Conservation (phyloP, 208 protist species). For the Crithidia sp. region DNA sequence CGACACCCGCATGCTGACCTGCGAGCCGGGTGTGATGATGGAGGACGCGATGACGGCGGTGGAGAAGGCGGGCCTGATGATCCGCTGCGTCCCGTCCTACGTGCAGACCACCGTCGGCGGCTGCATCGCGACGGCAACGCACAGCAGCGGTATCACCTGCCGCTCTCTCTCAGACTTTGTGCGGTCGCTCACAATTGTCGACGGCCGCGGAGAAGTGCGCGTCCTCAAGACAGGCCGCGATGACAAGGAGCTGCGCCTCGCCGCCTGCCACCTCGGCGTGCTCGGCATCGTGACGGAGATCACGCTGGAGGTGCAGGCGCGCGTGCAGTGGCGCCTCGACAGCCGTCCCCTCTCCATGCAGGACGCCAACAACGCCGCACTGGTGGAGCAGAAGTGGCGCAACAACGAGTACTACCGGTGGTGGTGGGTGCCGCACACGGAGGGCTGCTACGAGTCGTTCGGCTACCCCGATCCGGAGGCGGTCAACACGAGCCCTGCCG, state of each 20-base stretch:
- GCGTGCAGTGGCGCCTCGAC: constrained; percentile 48
- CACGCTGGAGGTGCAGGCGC: constrained; percentile 55
- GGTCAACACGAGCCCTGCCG: neutral
- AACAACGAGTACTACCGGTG: constrained; percentile 70
- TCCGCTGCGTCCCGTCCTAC: constrained; percentile 72
- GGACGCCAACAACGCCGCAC: constrained; percentile 36
- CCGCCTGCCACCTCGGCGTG: constrained; percentile 68
- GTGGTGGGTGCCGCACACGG: constrained; percentile 84
- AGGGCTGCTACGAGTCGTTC: constrained; percentile 75
- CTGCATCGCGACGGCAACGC: constrained; percentile 65
- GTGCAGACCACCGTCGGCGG: constrained; percentile 66
- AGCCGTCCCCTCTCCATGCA: constrained; percentile 52
- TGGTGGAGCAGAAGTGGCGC: constrained; percentile 37
- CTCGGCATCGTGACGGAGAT: constrained; percentile 73
- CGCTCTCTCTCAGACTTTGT: constrained; percentile 63
- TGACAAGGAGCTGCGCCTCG: constrained; percentile 40
- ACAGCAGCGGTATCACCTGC: constrained; percentile 63
- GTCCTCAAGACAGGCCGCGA: constrained; percentile 21
- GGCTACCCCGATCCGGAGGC: constrained; percentile 29
- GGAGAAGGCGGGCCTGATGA: constrained; percentile 53
- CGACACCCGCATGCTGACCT: constrained; percentile 39
- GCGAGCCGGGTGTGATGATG: constrained; percentile 58
- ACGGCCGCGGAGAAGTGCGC: constrained; percentile 46
- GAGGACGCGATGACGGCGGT: constrained; percentile 55
- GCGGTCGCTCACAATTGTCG: constrained; percentile 44